phyloP scores from a whole-genome alignment of 1,284 basidiomycete species.

The Leccinum pallidistipes region DNA sequence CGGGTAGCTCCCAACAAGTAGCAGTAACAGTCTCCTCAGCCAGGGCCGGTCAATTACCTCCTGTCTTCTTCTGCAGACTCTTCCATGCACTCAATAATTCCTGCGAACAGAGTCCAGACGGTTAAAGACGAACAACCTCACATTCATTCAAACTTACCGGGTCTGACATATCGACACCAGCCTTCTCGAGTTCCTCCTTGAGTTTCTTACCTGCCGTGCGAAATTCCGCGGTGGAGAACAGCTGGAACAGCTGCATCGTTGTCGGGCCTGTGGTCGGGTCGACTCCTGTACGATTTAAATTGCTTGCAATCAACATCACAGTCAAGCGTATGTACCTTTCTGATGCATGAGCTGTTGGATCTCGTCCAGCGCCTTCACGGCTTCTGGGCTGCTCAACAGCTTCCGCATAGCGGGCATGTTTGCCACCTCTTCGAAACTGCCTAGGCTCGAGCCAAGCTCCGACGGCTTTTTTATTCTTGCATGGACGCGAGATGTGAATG shows the following conservation, averaged over 20 bases:
- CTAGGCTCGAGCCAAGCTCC: conserved; percentile 40
- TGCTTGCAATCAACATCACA: background rate
- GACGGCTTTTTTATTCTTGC: conserved; percentile 32
- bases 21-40: background rate
- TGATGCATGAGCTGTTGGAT: conserved; percentile 49
- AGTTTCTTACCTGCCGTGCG: conserved; percentile 47
- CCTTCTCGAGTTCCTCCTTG: conserved; percentile 54
- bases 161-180: conserved; percentile 53
- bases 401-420: conserved; percentile 49
- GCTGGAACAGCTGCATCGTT: conserved; percentile 51
- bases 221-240: conserved; percentile 54
- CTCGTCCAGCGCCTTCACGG: conserved; percentile 44
- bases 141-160: conserved; percentile 34
- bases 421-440: conserved; percentile 39
- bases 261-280: conserved; percentile 49
- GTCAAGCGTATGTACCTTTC: conserved; percentile 41
- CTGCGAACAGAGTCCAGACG: conserved; percentile 21
- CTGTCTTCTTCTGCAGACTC: conserved; percentile 33
- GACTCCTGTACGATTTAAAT: conserved; percentile 39
- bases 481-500: conserved; percentile 35
- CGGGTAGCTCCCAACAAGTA: background rate
- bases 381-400: conserved; percentile 49
- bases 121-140: conserved; percentile 1
- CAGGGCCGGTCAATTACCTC: conserved; percentile 11
- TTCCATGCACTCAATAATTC: conserved; percentile 38